These are phyloP conservation scores for Candida tallmaniae DNA, from an alignment of 805 yeast genomes.

Conservation along the genomic window DNA sequence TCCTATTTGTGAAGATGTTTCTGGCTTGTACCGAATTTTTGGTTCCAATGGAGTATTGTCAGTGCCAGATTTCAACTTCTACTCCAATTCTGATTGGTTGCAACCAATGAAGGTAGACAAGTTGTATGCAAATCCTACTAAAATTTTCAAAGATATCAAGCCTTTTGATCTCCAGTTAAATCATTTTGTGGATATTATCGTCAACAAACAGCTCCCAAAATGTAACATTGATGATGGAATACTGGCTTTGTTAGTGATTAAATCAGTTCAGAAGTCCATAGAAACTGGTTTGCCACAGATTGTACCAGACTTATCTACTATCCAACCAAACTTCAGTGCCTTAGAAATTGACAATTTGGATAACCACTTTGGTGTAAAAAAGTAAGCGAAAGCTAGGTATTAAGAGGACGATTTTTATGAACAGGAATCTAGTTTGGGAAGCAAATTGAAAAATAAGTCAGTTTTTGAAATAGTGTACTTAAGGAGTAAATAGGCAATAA, in stretches of 20 bases:
- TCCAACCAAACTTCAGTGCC: conserved; percentile 16
- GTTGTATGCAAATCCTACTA: conserved; percentile 6
- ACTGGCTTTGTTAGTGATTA: conserved; percentile 31
- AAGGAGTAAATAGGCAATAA: no score
- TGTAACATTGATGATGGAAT: conserved; percentile 37
- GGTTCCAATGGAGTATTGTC: conserved; percentile 37
- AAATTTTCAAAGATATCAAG: conserved; percentile 7
- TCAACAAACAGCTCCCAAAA: conserved; percentile 20
- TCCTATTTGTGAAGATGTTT: conserved; percentile 23
- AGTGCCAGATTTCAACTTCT: conserved; percentile 32
- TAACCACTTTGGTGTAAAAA: no score
- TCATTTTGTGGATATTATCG: conserved; percentile 33
- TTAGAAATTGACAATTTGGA: conserved; percentile 10
- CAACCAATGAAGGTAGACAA: conserved; percentile 9
- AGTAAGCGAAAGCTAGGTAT: no score
- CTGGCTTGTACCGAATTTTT: conserved; percentile 34
- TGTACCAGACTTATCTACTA: conserved; percentile 21
- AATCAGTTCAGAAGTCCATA: conserved; percentile 31
- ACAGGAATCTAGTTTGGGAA: no score
- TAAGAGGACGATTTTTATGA: no score
- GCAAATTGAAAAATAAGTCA: no score
- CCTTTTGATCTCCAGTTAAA: conserved; percentile 38
- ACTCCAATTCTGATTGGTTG: conserved; percentile 16
- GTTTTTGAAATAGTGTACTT: no score
- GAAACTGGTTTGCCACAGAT: conserved; percentile 30